Evolutionary conservation across 2,329 filamentous ascomycete genomes (phyloP), one percentile per base, ranked within the genome.

Genomic region (Cadophora luteo-olivacea): DNA sequence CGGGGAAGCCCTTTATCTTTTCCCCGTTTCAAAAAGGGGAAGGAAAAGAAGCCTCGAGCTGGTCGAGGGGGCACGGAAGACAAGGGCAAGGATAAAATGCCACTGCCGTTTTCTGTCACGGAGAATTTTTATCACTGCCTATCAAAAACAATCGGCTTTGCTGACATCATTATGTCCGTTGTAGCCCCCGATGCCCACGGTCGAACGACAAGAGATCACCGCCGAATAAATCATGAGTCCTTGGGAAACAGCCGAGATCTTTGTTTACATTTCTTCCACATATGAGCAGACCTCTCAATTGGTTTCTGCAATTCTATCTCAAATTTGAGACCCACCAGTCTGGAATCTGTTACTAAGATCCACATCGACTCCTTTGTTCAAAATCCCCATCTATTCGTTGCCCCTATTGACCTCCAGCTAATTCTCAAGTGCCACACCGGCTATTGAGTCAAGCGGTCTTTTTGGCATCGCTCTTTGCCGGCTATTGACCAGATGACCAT

Each of bases 401-500:
- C 29, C 52, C 52, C 24, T 19, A 3, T 33, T 29, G 29, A 29
- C 8, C 11, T 49, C 29, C 24, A 7, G 4, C 2, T 55, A 32
- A 16, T 29, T 29, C 29, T 24, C 22, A 55, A 8, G 29, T 33
- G 51, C 24, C 24, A 55, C 24, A 41, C 55, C 60, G 60, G 60
- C 60, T 62, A 62, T 62, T 62, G 60, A 62, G 1, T 14, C 55
- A 41, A 16, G n/a, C 55, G 55, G 33, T 19, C 55, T 16, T 61
- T 51, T 64, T 29, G 25, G 7, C 25, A 3, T 32, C 62, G 62
- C 62, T 64, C 14, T 54, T 24, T 64, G 62, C 9, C 62, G 62
- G 62, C 62, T 55, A 64, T 64, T 64, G 62, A 63, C 22, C 36
- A 25, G 45, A 38, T 58, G 55, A 58, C 33, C 55, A 22, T 29